Base-by-base conservation (phyloP, 2,329 filamentous ascomycete genomes). In the Talaromyces sp. region DNA sequence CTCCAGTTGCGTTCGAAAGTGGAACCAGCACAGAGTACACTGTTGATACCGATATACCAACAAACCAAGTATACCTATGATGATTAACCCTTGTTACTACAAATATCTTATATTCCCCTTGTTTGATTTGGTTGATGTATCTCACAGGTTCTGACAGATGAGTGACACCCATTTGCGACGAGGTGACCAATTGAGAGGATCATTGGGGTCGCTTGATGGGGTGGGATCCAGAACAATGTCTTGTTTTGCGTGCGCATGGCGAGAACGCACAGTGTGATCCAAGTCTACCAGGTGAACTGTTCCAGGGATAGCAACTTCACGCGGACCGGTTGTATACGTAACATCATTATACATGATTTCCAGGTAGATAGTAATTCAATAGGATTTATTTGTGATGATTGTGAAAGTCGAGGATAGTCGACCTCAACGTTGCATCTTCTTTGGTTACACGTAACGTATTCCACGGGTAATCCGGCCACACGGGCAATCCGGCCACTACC, bases 131-230 rank as follows among this genome's bases (percentile, higher is more conserved):
- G 10, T 11, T 43, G 4, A 17, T 21, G 9, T 27, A 5, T 69
- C 74, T 64, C 58, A 77, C 63, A 80, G 70, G 64, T 75, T 77
- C 56, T 76, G 75, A 60, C 74, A 78, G 5, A 74, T 68, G 1
- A 76, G 77, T 1, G 77, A 77, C 24, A 79, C 59, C 5, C 74
- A 56, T 62, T 81, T 81, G 46, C 78, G 54, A 24, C 58, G 32
- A 19, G 58, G 55, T 4, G 73, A 71, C 78, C 78, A 80, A 53
- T 80, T 80, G 55, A 81, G 66, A 13, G 78, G 78, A 63, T 81
- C 79, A 58, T 81, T 76, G 1, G 77, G 78, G 62, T 81, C 77
- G 46, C 68, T 65, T 1, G 77, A 80, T 0, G 79, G 80, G 2
- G 70, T 66, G 0, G 78, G 78, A 1, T 78, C 71, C 3, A 80